Evolutionary conservation across 2,329 filamentous ascomycete genomes (phyloP).

Genomic region (Byssoonygena ceratinophila): DNA sequence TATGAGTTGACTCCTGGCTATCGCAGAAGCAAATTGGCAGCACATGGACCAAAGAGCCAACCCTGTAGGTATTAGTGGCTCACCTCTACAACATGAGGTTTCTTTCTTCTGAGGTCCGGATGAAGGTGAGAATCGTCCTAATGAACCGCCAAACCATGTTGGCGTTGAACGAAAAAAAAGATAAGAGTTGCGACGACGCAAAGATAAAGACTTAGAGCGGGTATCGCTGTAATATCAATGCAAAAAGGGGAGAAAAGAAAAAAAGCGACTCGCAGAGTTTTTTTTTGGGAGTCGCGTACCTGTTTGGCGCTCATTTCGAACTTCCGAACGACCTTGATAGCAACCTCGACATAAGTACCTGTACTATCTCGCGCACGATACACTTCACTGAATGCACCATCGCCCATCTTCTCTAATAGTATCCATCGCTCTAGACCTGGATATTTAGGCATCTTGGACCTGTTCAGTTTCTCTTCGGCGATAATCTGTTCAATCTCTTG

Average conservation of each 20-base stretch:
- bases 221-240: too few relatives aligned
- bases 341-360: conserved; percentile 65
- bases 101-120: conserved; percentile 88
- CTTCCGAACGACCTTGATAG: conserved; percentile 97
- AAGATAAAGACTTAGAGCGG: too few relatives aligned
- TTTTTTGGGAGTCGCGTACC: conserved; percentile 43
- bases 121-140: conserved; percentile 90
- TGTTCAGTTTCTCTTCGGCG: conserved; percentile 79
- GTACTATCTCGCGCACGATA: conserved; percentile 74
- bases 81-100: conserved; percentile 96
- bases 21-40: conserved; percentile 2
- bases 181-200: background rate
- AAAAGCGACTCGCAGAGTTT: conserved; percentile 20
- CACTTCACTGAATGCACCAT: conserved; percentile 97
- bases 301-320: conserved; percentile 98
- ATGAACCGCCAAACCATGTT: conserved; percentile 5
- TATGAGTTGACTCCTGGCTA: background rate
- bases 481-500: conserved; percentile 74
- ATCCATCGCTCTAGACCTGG: conserved; percentile 78
- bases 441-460: conserved; percentile 74
- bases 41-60: conserved; percentile 1
- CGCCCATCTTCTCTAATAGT: conserved; percentile 92
- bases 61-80: conserved; percentile 37
- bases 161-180: conserved; percentile 7
- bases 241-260: conserved; percentile 21